Evolutionary conservation across 768 basidiomycete species (phyloP).

Genomic region (Amanita pallidorosea): DNA sequence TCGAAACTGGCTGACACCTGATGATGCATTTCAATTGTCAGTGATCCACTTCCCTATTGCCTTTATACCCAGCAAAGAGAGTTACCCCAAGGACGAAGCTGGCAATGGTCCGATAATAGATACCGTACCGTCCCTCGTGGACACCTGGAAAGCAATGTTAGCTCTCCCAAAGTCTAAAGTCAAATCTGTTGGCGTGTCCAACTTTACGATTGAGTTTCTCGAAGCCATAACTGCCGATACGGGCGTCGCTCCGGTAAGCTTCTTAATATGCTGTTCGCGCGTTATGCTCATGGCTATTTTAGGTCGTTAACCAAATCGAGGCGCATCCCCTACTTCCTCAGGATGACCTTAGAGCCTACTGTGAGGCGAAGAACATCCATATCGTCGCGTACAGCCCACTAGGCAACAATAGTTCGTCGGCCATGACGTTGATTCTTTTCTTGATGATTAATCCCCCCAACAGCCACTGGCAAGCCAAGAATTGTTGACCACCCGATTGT

Average conservation of each 20-base stretch:
- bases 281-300: neutral
- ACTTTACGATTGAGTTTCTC: conserved; percentile 61
- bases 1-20: neutral
- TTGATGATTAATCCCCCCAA: neutral
- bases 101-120: conserved; percentile 42
- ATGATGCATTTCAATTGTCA: conserved; percentile 14
- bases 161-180: conserved; percentile 61
- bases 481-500: conserved; percentile 60
- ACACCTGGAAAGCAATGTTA: conserved; percentile 80
- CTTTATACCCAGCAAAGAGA: conserved; percentile 46
- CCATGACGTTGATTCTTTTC: neutral
- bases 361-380: conserved; percentile 60
- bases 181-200: conserved; percentile 69
- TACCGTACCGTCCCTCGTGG: conserved; percentile 46
- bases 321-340: conserved; percentile 75
- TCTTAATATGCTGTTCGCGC: neutral
- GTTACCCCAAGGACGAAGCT: conserved; percentile 40
- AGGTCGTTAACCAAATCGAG: conserved; percentile 74
- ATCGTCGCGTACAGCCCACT: conserved; percentile 61
- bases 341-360: conserved; percentile 60
- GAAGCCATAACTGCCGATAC: conserved; percentile 60
- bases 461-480: conserved; percentile 51
- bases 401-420: conserved; percentile 63
- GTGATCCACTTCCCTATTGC: conserved; percentile 77
- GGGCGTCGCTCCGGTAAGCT: conserved; percentile 57